Evolutionary conservation across 2,329 filamentous ascomycete species (phyloP).

Genomic region (Fusarium multiceps): DNA sequence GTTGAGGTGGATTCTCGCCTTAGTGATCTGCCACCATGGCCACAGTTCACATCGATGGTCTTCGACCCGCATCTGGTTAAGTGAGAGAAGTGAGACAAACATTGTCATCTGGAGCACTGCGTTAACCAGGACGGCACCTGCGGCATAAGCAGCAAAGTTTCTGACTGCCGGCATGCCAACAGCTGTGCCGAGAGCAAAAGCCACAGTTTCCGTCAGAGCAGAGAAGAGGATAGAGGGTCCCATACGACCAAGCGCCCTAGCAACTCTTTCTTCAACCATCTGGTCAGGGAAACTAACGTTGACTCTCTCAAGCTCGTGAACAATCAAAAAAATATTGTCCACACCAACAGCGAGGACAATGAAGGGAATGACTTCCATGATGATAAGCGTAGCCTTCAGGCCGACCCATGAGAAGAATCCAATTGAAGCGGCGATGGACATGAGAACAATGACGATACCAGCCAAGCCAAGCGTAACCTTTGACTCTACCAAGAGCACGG

Average conservation of each 20-base stretch:
- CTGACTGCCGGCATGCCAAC: constrained; percentile 98
- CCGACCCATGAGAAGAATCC: constrained; percentile 92
- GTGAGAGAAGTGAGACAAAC: constrained; percentile 90
- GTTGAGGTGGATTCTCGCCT: constrained; percentile 75
- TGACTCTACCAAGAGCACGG: constrained; percentile 88
- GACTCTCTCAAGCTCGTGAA: constrained; percentile 96
- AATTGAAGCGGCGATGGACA: constrained; percentile 96
- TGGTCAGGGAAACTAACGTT: constrained; percentile 93
- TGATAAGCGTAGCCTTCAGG: constrained; percentile 95
- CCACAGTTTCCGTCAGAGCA: constrained; percentile 91
- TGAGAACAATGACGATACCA: constrained; percentile 93
- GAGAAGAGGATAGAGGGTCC: constrained; percentile 96
- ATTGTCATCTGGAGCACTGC: constrained; percentile 96
- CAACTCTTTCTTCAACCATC: constrained; percentile 85
- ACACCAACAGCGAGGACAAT: constrained; percentile 96
- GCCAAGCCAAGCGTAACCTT: constrained; percentile 96
- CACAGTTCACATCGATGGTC: constrained; percentile 90
- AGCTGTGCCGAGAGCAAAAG: constrained; percentile 90
- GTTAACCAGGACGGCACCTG: constrained; percentile 96
- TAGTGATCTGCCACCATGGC: constrained; percentile 85
- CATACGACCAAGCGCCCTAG: constrained; percentile 92
- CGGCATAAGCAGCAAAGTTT: constrained; percentile 97
- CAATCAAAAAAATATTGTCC: constrained; percentile 98
- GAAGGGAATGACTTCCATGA: constrained; percentile 98
- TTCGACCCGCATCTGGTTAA: constrained; percentile 93